Evolutionary conservation across 2,329 filamentous ascomycete species (phyloP), one percentile per base, ranked within the genome.

Genomic region (Ophiostoma populinum): DNA sequence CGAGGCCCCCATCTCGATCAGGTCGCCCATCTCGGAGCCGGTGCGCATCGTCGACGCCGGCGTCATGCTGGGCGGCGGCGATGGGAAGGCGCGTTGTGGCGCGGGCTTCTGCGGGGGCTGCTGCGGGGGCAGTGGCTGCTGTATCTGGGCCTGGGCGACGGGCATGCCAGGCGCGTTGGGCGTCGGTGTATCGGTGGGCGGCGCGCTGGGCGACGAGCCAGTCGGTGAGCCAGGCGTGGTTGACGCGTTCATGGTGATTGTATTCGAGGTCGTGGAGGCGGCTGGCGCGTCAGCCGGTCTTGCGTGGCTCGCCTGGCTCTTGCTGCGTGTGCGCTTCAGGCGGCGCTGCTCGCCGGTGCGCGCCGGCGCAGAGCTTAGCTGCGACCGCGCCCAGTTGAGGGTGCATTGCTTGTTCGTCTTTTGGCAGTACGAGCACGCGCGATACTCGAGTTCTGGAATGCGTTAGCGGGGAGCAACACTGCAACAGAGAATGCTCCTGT

Each of bases 331-430:
- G 2, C 42, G 40, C 18, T 41, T 43, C 7, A 31, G n/a, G 3
- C 41, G 38, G 8, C 36, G 40, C 12, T 32, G 17, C 10, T 41
- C 38, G 20, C n/a, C 5, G 6, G 34, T 13, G 16, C 42, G 37
- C 1, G 37, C 15, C n/a, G 39, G 20, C 5, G 31, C 24, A 1
- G 37, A 32, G 0, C 34, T 25, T 10, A 43, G 36, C 32, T 47
- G 46, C 2, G 43, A 41, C 1, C 45, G 41, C 2, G 45, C 46
- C 46, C 46, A 47, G 26, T 46, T 37, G 15, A 45, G 37, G 8
- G 46, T 47, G 39, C 46, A 47, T 10, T 35, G 31, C 32, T 47
- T 47, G 35, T 45, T 45, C 2, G 45, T 47, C 25, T 41, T 42
- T 26, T 38, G 34, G 29, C 46, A 47, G 32, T 47, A 47, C 1